Conservation (phyloP, 257 asterid genomes). For the Plantago elongata region DNA sequence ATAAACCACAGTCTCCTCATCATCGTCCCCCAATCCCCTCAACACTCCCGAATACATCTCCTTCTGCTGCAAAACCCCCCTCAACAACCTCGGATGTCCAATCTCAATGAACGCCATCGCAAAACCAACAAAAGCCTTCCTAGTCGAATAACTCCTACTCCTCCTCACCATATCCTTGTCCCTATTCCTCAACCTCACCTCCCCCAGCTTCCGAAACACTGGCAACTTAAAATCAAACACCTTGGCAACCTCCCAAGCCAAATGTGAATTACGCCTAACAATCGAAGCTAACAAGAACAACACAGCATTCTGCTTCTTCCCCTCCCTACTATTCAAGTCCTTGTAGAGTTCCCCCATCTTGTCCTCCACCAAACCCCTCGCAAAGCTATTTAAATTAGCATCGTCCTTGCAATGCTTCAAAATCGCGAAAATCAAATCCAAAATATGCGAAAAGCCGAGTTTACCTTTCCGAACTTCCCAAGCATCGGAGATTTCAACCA, state of each 20-base stretch:
- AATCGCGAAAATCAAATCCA: slow-evolving; percentile 52
- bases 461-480: slow-evolving; percentile 69
- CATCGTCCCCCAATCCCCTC: slow-evolving; percentile 81
- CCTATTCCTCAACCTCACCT: slow-evolving; percentile 51
- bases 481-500: slow-evolving; percentile 62
- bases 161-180: slow-evolving; percentile 19
- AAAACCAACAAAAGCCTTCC: slow-evolving; percentile 68
- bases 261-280: slow-evolving; percentile 53
- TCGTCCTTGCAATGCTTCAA: slow-evolving; percentile 35
- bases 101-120: slow-evolving; percentile 80
- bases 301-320: slow-evolving; percentile 58
- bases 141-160: slow-evolving; percentile 53
- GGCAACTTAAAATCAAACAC: slow-evolving; percentile 60
- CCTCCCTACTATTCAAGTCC: slow-evolving; percentile 69
- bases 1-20: slow-evolving; percentile 56
- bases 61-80: slow-evolving; percentile 80
- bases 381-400: slow-evolving; percentile 53
- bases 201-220: slow-evolving; percentile 50
- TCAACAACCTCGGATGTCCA: slow-evolving; percentile 70
- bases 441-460: slow-evolving; percentile 41
- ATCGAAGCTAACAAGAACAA: slow-evolving; percentile 57
- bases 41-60: slow-evolving; percentile 88
- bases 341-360: slow-evolving; percentile 60
- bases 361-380: slow-evolving; percentile 44
- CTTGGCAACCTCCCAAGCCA: slow-evolving; percentile 78